Base-by-base conservation (phyloP, 306 rosid genomes). In the Trifolium subterraneum region DNA sequence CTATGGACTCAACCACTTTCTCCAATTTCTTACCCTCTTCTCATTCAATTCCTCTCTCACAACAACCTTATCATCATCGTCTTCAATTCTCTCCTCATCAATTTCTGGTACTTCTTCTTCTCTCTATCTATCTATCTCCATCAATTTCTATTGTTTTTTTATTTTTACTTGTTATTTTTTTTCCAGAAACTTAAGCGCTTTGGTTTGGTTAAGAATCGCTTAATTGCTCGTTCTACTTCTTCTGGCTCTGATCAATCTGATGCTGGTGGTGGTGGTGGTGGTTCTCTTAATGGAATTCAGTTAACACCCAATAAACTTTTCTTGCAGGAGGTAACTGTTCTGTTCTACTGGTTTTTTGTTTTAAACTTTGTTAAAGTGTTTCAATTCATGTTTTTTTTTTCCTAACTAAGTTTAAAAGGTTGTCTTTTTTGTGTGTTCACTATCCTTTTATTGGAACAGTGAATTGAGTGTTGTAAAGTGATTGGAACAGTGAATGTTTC, bases 281-380 rank as follows among this genome's bases (percentile, higher is more conserved):
- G 82, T 74, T 75, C 91, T 36, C 61, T 75, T 56, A 80, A 88
- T 63, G 93, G 92, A 22, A 84, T 86, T 76, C 84, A 88, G 22
- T 55, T 74, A 61, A 79, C 88, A 54, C 90, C 98, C 81, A 90
- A 85, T 80, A 90, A 87, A 75, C 92, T 92, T 79, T 95, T 95
- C 75, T 72, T 84, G 85, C 88, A 90, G 47, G 99, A 95, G 99
- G 99, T 94, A 52, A 39, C 63, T 42, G 16, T 42, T 36, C 10
- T 36, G 8, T 29, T 23, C 58, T 70, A 27, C 65, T 75, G 5
- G 10, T 61, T 36, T 68, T 78, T 64, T 50, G 64, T 25, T 59
- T 59, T 14, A 14, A 27, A 59, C 56, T 69, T 8, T 64, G 33
- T 41, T 68, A 22, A 44, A 72, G 67, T 36, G 9, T 51, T 75